Percentiles rank a stretch among this genome's conserved stretches.
phyloP scores from a whole-genome alignment of 345 rosid genomes.

The Brassica cretica region DNA sequence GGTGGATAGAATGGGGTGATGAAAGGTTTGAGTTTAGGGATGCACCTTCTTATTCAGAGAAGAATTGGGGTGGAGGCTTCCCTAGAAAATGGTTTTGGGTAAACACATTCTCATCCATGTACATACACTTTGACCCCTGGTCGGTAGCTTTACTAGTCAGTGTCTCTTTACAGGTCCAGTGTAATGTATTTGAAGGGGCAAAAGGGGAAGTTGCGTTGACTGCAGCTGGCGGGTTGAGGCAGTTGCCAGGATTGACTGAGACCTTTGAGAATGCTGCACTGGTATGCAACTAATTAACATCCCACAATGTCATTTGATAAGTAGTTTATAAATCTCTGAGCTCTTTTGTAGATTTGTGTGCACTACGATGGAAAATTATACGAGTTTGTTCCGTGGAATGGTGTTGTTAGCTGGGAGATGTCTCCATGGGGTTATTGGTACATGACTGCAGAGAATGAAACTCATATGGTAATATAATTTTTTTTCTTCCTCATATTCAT shows the following conservation, averaged over 20 bases:
- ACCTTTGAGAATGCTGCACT: conserved; percentile 86
- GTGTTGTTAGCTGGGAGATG: conserved; percentile 73
- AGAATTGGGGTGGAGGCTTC: conserved; percentile 98
- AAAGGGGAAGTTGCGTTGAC: conserved; percentile 84
- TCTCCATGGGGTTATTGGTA: conserved; percentile 86
- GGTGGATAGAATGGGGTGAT: conserved; percentile 99
- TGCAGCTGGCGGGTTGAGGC: conserved; percentile 89
- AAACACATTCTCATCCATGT: conserved; percentile 30
- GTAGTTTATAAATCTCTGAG: conserved; percentile 3
- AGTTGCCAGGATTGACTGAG: conserved; percentile 67
- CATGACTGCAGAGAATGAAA: conserved; percentile 71
- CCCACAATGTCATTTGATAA: neutral
- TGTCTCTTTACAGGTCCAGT: conserved; percentile 66
- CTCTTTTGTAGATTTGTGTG: conserved; percentile 73
- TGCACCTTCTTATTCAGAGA: conserved; percentile 95
- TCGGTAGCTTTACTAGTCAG: conserved; percentile 10
- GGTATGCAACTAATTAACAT: conserved; percentile 47
- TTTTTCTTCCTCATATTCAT: conserved; percentile 4
- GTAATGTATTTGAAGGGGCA: conserved; percentile 89
- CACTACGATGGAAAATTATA: conserved; percentile 76
- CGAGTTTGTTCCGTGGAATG: conserved; percentile 96
- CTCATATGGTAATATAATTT: conserved; percentile 53
- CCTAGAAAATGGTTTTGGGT: conserved; percentile 99
- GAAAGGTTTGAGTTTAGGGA: conserved; percentile 83
- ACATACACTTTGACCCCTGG: conserved; percentile 12